Evolutionary conservation across 805 yeast genomes (phyloP).

Genomic region (Starmerella riodocensis): DNA sequence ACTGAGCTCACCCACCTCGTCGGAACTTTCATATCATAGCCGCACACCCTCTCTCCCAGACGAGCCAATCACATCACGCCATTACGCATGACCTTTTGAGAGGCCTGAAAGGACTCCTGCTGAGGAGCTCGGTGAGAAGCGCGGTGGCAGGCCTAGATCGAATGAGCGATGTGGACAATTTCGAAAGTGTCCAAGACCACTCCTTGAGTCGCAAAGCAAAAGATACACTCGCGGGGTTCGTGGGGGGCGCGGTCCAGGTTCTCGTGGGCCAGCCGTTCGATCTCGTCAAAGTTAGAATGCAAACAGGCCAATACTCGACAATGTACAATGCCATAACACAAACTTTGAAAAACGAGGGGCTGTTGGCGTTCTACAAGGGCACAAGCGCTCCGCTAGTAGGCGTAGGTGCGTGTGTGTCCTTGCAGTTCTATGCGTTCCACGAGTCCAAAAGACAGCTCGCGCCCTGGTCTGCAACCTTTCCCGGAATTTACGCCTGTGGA

Average conservation of each 20-base stretch:
- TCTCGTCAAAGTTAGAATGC: constrained; percentile 54
- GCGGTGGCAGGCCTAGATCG: too few species aligned
- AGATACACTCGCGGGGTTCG: constrained; percentile 42
- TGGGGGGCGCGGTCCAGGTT: constrained; percentile 44
- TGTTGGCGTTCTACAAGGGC: constrained; percentile 51
- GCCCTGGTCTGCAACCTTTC: constrained; percentile 28
- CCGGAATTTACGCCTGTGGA: constrained; percentile 49
- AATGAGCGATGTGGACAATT: constrained; percentile 7
- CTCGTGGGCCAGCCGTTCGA: constrained; percentile 57
- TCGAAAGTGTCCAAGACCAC: constrained; percentile 9
- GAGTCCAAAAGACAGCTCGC: constrained; percentile 48
- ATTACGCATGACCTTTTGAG: too few species aligned
- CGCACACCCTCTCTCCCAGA: too few species aligned
- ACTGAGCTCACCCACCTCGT: too few species aligned
- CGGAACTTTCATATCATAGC: too few species aligned
- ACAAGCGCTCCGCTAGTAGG: constrained; percentile 59
- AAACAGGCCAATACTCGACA: constrained; percentile 50
- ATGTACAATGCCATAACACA: constrained; percentile 39
- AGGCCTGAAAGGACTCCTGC: too few species aligned
- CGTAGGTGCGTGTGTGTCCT: constrained; percentile 55
- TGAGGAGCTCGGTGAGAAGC: too few species aligned
- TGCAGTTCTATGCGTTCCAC: constrained; percentile 60
- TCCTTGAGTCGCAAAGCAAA: constrained; percentile 35
- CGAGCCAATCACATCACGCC: too few species aligned
- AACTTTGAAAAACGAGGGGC: constrained; percentile 47